Conservation (phyloP, 495 filamentous ascomycete genomes). For the Evernia prunastri region DNA sequence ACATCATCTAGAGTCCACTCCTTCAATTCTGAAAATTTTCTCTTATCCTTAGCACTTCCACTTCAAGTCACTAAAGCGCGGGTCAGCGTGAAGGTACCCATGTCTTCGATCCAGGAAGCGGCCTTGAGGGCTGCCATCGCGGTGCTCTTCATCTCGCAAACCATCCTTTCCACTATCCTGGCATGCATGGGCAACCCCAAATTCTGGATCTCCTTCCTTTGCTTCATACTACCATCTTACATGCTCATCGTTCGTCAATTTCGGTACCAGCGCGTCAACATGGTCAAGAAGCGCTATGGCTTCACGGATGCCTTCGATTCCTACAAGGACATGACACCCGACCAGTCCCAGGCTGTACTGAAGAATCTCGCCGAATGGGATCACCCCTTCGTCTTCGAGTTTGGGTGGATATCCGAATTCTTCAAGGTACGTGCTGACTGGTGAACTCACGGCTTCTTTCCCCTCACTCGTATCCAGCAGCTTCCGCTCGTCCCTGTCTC, state of each 20-base stretch:
- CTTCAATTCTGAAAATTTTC: neutral
- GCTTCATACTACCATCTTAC: neutral
- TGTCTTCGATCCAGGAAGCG: neutral
- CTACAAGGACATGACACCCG: constrained; percentile 26
- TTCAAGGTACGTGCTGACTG: constrained; percentile 24
- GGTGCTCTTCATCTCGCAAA: neutral
- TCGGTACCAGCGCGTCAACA: constrained; percentile 24
- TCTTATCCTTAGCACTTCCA: neutral
- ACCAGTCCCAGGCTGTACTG: constrained; percentile 27
- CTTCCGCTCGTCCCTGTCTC: neutral
- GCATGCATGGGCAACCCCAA: neutral
- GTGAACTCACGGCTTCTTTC: neutral
- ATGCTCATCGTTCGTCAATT: constrained; percentile 8
- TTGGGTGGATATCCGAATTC: constrained; percentile 29
- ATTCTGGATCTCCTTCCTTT: neutral
- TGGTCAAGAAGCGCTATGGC: constrained; percentile 26
- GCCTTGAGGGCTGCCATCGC: neutral
- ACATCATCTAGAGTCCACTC: neutral
- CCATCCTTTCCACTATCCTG: neutral
- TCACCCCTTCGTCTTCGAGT: constrained; percentile 26
- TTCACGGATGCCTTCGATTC: constrained; percentile 22
- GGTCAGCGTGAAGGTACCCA: neutral
- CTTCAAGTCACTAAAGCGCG: neutral
- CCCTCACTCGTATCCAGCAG: neutral
- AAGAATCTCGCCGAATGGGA: constrained; percentile 26